Conservation (phyloP, 2,329 filamentous ascomycete genomes). For the Aspergillus proliferans region DNA sequence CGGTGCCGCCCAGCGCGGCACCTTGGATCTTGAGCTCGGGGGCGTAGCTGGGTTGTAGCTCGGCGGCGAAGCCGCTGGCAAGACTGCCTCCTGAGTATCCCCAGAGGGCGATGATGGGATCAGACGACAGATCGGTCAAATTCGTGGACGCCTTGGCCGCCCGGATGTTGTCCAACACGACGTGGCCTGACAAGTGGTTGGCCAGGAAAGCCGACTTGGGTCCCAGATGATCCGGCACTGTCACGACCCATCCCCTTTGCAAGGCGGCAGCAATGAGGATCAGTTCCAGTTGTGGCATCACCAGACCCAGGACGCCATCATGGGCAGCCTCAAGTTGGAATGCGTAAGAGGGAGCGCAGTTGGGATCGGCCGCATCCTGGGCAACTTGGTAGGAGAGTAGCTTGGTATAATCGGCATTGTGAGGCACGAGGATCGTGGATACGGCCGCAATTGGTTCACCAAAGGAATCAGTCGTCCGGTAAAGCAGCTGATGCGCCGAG, state of each 20-base stretch:
- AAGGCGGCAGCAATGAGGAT: slow-evolving; percentile 33
- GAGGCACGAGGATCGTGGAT: slow-evolving; percentile 35
- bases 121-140: slow-evolving; percentile 25
- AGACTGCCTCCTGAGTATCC: slow-evolving; percentile 53
- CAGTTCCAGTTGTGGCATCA: slow-evolving; percentile 30
- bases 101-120: slow-evolving; percentile 42
- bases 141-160: slow-evolving; percentile 28
- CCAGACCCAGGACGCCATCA: slow-evolving; percentile 27
- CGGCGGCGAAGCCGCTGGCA: slow-evolving; percentile 13
- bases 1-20: slow-evolving; percentile 45
- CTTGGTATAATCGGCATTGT: slow-evolving; percentile 22
- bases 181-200: slow-evolving; percentile 39
- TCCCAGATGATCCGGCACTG: slow-evolving; percentile 44
- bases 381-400: slow-evolving; percentile 41
- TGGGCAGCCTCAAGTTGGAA: slow-evolving; percentile 32
- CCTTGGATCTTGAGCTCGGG: slow-evolving; percentile 35
- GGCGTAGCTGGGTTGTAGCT: slow-evolving; percentile 10
- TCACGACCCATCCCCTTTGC: slow-evolving; percentile 43
- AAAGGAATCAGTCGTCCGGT: slow-evolving; percentile 34
- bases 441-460: slow-evolving; percentile 33
- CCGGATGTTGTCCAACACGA: slow-evolving; percentile 40
- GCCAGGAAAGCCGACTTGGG: slow-evolving; percentile 39
- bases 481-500: slow-evolving; percentile 33
- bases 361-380: slow-evolving; percentile 20
- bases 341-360: slow-evolving; percentile 23